Evolutionary conservation across 73 alveolate genomes (phyloP).

Genomic region (Paramecium bursaria): DNA sequence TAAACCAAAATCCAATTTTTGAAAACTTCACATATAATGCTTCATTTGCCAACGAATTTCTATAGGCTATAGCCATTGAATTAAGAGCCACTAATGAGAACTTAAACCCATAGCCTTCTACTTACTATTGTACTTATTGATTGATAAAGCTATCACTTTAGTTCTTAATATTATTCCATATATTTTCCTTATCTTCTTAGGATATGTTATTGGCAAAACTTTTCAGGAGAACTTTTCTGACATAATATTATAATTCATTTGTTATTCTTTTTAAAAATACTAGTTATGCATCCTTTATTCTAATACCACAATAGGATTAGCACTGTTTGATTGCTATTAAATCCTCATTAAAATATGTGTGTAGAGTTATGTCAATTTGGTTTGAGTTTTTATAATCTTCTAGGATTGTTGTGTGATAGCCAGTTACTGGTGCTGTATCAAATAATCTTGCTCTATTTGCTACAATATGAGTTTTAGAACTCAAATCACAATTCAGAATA

Average conservation of each 20-base stretch:
- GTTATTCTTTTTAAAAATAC: constrained; percentile 53
- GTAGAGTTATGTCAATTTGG: not conserved
- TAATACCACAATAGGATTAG: constrained; percentile 39
- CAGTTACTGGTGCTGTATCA: constrained; percentile 41
- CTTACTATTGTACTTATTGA: not conserved
- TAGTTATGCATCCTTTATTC: constrained; percentile 3
- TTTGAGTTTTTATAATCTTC: constrained; percentile 38
- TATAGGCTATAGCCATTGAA: constrained; percentile 18
- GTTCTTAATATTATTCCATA: not conserved
- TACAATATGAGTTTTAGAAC: not conserved
- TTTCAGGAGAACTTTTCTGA: constrained; percentile 19
- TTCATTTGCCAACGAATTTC: constrained; percentile 40
- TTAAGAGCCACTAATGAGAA: constrained; percentile 48
- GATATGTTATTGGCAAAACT: constrained; percentile 5
- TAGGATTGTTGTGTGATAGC: constrained; percentile 28
- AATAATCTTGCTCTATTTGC: not conserved
- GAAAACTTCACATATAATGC: constrained; percentile 31
- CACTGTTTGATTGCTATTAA: constrained; percentile 29
- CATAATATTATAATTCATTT: constrained; percentile 38
- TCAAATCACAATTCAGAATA: not conserved
- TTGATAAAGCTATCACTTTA: constrained; percentile 5
- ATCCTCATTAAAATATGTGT: constrained; percentile 37
- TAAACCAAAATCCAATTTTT: constrained; percentile 40
- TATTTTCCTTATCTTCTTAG: not conserved
- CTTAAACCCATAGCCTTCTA: constrained; percentile 26